These are phyloP conservation scores for Leccinum sublutescens DNA, from an alignment of 768 basidiomycete genomes.

Conservation along the genomic window DNA sequence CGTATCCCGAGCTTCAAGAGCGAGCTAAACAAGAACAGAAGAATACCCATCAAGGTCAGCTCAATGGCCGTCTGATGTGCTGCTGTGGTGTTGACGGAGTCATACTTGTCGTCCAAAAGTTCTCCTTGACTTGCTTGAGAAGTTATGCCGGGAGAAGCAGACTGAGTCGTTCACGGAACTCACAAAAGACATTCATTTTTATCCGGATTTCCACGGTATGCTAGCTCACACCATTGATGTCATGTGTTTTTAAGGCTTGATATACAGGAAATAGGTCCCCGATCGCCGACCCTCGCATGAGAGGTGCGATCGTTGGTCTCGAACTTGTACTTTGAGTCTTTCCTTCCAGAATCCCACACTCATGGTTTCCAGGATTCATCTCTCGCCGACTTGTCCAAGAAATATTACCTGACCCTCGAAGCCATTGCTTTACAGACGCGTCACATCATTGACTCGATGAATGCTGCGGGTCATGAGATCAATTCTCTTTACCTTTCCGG, in stretches of 20 bases:
- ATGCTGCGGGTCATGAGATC: constrained; percentile 80
- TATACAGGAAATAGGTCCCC: constrained; percentile 89
- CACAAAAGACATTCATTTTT: constrained; percentile 88
- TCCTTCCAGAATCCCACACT: neutral
- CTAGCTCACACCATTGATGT: neutral
- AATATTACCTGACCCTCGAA: constrained; percentile 89
- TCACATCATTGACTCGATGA: constrained; percentile 91
- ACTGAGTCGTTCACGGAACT: constrained; percentile 74
- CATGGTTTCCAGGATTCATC: constrained; percentile 53
- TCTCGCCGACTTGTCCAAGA: constrained; percentile 79
- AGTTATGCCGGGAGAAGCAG: constrained; percentile 52
- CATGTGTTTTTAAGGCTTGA: neutral
- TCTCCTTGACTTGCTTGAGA: constrained; percentile 70
- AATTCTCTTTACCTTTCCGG: constrained; percentile 89
- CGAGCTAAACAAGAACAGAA: constrained; percentile 57
- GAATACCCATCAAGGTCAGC: constrained; percentile 55
- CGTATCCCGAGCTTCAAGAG: constrained; percentile 69
- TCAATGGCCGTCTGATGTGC: neutral
- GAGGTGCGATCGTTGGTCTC: constrained; percentile 87
- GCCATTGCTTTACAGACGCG: constrained; percentile 92
- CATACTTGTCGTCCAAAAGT: constrained; percentile 39
- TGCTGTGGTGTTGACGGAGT: neutral
- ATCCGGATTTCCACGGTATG: constrained; percentile 91
- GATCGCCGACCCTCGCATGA: constrained; percentile 93
- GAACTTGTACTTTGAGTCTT: constrained; percentile 51